Base-by-base conservation (phyloP, 2,329 filamentous ascomycete species). In the Thelonectria blattea region DNA sequence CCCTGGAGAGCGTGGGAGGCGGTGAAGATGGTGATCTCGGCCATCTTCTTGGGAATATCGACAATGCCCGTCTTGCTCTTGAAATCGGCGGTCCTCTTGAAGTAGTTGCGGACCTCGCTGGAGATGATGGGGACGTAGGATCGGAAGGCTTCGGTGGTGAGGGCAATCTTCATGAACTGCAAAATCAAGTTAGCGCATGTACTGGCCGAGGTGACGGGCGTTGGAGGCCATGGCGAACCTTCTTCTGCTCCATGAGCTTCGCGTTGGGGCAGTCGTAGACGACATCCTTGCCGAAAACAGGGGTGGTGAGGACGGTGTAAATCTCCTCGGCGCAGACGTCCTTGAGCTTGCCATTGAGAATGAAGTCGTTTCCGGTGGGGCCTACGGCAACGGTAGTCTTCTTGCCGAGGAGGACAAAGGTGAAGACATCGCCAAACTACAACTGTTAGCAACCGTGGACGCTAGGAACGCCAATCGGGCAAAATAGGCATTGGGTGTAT, bases 231-330 rank as follows among this genome's bases (percentile, higher is more conserved):
- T 61, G 55, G 60, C 78, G 64, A 75, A 93, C 91, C 87, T 94
- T 95, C 83, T 96, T 96, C 82, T 96, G 92, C 80, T 96, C 92
- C 92, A 96, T 96, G 73, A 96, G 85, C 79, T 96, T 96, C 60
- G 91, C 83, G 75, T 96, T 96, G 43, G 92, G 91, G 78, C 92
- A 95, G 75, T 96, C 92, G 74, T 96, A 96, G 55, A 96, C 91
- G 24, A 96, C 92, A 78, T 93, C 89, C 70, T 87, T 88, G 67
- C 92, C 92, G 73, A 96, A 96, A 49, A 88, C 86, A 22, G 86
- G 86, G 20, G 85, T 88, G 7, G 85, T 88, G 62, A 97, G 83
- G 57, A 91, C 89, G 56, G 86, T 89, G 79, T 96, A 96, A 65
- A 96, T 91, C 71, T 97, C 92, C 78, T 96, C 93, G 37, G 93